Conservation (phyloP, 1,284 basidiomycete species). For the Cystobasidium slooffiae region DNA sequence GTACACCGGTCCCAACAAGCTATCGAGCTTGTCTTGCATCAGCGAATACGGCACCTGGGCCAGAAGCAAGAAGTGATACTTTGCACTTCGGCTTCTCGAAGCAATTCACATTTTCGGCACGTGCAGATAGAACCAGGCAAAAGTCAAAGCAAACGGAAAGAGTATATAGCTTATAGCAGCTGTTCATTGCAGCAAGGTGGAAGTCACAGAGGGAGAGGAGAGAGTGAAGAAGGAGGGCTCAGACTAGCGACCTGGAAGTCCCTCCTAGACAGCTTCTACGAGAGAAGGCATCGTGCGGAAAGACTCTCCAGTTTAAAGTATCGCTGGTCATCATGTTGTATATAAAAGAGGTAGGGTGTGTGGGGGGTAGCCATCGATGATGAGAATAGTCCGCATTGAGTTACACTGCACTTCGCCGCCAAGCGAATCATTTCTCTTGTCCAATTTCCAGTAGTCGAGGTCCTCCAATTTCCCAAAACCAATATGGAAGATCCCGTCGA, state of each 20-base stretch:
- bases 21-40: conserved; percentile 26
- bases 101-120: background rate
- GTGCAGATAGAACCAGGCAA: conserved; percentile 1
- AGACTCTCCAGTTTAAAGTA: background rate
- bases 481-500: background rate
- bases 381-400: conserved; percentile 44
- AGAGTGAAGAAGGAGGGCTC: background rate
- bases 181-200: background rate
- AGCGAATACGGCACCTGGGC: background rate
- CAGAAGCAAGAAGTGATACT: background rate
- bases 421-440: background rate
- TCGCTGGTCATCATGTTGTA: conserved; percentile 34
- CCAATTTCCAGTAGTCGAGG: background rate
- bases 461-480: background rate
- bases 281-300: background rate
- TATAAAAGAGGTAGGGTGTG: background rate
- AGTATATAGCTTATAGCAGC: background rate
- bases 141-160: background rate
- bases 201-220: background rate
- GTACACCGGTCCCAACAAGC: conserved; percentile 31
- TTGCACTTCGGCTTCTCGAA: too few relatives aligned
- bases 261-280: background rate
- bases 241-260: conserved; percentile 28
- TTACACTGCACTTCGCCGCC: conserved; percentile 32
- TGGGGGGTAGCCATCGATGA: conserved; percentile 26